Evolutionary conservation across 495 filamentous ascomycete genomes (phyloP).

Genomic region (Apiosordaria backusii): DNA sequence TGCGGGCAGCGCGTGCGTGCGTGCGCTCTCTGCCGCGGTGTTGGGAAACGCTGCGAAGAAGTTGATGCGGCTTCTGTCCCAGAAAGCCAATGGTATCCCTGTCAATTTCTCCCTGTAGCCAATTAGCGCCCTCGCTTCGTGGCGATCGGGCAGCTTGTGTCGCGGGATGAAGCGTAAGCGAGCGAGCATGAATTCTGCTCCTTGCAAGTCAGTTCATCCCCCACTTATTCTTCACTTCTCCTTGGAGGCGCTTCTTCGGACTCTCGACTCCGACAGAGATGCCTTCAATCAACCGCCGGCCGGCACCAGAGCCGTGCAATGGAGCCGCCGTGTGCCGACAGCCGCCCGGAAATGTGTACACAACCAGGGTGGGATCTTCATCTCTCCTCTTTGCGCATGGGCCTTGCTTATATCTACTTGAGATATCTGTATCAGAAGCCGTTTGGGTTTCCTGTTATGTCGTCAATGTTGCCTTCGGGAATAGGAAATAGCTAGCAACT

Average conservation of each 20-base stretch:
- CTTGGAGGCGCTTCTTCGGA: slow-evolving; percentile 16
- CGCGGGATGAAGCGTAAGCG: slow-evolving; percentile 40
- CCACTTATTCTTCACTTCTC: slow-evolving; percentile 15
- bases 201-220: slow-evolving; percentile 19
- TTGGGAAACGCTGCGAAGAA: slow-evolving; percentile 14
- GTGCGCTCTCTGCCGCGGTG: neutral
- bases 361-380: slow-evolving; percentile 7
- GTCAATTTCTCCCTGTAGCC: slow-evolving; percentile 22
- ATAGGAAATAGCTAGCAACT: slow-evolving; percentile 1
- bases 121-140: slow-evolving; percentile 20
- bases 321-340: slow-evolving; percentile 6
- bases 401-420: slow-evolving; percentile 1
- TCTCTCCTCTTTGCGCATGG: slow-evolving; percentile 1
- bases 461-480: neutral
- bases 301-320: neutral
- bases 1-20: slow-evolving; percentile 3
- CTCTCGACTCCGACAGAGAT: slow-evolving; percentile 12
- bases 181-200: slow-evolving; percentile 22
- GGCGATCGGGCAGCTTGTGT: slow-evolving; percentile 33
- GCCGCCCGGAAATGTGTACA: neutral
- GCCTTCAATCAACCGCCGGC: slow-evolving; percentile 10
- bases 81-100: slow-evolving; percentile 23
- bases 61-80: slow-evolving; percentile 37
- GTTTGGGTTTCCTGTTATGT: neutral
- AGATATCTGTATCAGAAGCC: slow-evolving; percentile 12